Evolutionary conservation across 768 basidiomycete species (phyloP), one percentile per base, ranked within the genome.

Genomic region (Grammothele lineata): DNA sequence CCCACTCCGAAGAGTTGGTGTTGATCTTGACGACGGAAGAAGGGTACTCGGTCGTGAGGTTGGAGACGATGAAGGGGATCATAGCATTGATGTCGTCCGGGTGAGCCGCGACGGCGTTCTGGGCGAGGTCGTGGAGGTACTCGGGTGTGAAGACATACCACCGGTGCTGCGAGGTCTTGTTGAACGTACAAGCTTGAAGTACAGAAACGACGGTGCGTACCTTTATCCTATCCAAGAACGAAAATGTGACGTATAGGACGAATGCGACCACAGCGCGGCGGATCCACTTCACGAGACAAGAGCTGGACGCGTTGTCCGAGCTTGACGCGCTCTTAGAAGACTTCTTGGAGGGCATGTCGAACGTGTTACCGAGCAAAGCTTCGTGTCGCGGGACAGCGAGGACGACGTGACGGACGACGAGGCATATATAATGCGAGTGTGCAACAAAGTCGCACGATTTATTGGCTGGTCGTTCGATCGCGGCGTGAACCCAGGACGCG

Each of bases 61-160:
- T 89, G 22, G 77, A 60, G 47, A 94, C 71, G 55, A 98, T 92
- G 64, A 92, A 83, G 18, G 76, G 64, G 61, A 96, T 81, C 72
- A 98, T 87, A 25, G 78, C 77, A 11, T 75, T 61, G 1, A 83
- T 81, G 64, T 92, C 74, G 64, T 80, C 74, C 26, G 80, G 78
- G 30, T 80, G 74, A 3, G 74, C 64, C 14, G 76, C 76, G 63
- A 97, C 78, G 39, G 94, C 90, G 8, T 78, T 75, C 60, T 81
- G 72, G 11, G 86, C 79, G 26, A 96, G 78, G 51, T 80, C 70
- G 61, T 94, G 87, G 14, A 97, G 70, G 40, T 68, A 68, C 3
- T 68, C 66, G 2, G 86, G 88, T 59, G 91, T 81, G 49, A 98
- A 78, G 47, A 92, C 80, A 65, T 95, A 97, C 81, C 86, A 97